Conservation (phyloP, 805 yeast species). For the Saccharomyces cerevisiae region DNA sequence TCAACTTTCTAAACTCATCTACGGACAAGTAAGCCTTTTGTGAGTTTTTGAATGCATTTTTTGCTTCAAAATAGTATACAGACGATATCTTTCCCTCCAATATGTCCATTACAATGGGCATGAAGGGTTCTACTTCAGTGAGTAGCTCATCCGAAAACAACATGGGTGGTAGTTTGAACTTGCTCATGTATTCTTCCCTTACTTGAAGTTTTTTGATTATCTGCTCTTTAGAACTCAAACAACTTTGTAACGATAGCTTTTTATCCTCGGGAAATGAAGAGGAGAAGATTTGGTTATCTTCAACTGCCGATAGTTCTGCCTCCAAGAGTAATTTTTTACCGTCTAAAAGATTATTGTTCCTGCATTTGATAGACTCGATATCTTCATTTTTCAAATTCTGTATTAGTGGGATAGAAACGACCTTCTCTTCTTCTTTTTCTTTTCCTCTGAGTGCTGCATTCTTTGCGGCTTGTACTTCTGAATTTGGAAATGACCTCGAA, state of each 20-base stretch:
- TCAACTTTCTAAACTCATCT: conserved; percentile 39
- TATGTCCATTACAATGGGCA: conserved; percentile 32
- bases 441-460: not conserved
- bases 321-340: conserved; percentile 1
- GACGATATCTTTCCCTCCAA: conserved; percentile 41
- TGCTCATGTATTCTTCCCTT: conserved; percentile 13
- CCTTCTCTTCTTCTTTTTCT: not conserved
- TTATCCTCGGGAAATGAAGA: not conserved
- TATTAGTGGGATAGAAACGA: not conserved
- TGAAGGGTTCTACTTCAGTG: conserved; percentile 25
- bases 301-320: not conserved
- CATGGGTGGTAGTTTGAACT: conserved; percentile 19
- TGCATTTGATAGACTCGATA: not conserved
- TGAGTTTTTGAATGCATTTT: conserved; percentile 33
- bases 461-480: not conserved
- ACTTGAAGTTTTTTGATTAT: not conserved
- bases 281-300: not conserved
- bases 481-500: not conserved
- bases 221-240: not conserved
- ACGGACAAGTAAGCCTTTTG: conserved; percentile 37
- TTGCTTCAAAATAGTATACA: conserved; percentile 44
- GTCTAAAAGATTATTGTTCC: not conserved
- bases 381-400: conserved; percentile 4
- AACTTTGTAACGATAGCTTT: not conserved
- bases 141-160: conserved; percentile 28